A percentile compares a stretch with the other conserved stretches of the same genome.
phyloP scores from a whole-genome alignment of 495 filamentous ascomycete species.

The Letharia lupina region DNA sequence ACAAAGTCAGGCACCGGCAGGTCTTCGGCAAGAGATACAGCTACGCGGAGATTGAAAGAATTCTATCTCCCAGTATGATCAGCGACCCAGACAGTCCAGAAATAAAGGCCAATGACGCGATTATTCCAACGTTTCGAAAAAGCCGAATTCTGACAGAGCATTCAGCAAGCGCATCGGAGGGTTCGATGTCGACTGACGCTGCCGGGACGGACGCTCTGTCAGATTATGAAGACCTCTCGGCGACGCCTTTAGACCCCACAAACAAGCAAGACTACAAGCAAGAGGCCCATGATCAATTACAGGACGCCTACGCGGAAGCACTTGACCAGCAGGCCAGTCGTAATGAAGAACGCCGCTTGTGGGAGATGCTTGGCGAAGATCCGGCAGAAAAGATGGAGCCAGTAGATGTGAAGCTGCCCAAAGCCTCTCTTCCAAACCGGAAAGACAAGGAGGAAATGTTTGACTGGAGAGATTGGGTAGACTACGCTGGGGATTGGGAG shows the following conservation, averaged over 20 bases:
- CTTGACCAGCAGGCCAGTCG: conserved; percentile 44
- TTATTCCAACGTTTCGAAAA: background rate
- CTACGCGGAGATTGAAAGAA: conserved; percentile 48
- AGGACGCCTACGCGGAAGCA: conserved; percentile 47
- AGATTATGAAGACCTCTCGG: conserved; percentile 21
- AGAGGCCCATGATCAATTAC: conserved; percentile 30
- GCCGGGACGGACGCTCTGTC: background rate
- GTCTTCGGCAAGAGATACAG: conserved; percentile 31
- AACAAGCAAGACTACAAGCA: conserved; percentile 22
- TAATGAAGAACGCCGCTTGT: conserved; percentile 49
- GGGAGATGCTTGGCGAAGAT: conserved; percentile 40
- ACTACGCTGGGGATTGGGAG: conserved; percentile 46
- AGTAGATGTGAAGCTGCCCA: conserved; percentile 15
- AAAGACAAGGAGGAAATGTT: conserved; percentile 30
- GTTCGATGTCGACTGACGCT: background rate
- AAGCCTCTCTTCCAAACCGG: conserved; percentile 27
- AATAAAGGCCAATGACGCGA: conserved; percentile 1
- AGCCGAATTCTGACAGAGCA: background rate
- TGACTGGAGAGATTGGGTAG: conserved; percentile 40
- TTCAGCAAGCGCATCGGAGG: conserved; percentile 2
- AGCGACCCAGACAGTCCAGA: conserved; percentile 4
- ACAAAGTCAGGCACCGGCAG: conserved; percentile 32
- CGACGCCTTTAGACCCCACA: conserved; percentile 15
- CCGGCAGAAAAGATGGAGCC: conserved; percentile 22
- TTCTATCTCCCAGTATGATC: background rate